Evolutionary conservation across 768 basidiomycete species (phyloP).

Genomic region (Mycena olivaceomarginata): DNA sequence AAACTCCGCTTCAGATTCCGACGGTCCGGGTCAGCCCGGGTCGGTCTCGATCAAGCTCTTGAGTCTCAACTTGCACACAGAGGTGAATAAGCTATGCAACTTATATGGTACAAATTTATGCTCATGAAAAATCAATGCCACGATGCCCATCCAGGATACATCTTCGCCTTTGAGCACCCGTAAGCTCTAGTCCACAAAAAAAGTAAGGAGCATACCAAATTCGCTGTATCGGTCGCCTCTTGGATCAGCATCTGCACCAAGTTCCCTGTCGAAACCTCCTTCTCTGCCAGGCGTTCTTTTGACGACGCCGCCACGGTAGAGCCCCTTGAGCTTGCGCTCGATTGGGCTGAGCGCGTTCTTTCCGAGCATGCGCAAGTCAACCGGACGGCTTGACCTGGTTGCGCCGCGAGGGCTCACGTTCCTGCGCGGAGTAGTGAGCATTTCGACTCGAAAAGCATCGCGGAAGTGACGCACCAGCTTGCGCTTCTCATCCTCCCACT

Average conservation of each 20-base stretch:
- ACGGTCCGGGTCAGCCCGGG: neutral
- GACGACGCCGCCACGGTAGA: slow-evolving; percentile 70
- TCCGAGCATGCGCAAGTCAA: slow-evolving; percentile 81
- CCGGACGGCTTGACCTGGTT: slow-evolving; percentile 68
- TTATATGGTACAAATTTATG: neutral
- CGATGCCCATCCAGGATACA: slow-evolving; percentile 96
- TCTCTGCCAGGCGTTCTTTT: slow-evolving; percentile 70
- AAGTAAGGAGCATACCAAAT: slow-evolving; percentile 68
- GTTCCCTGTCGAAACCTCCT: slow-evolving; percentile 84
- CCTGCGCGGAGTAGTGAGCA: slow-evolving; percentile 54
- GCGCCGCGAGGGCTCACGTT: slow-evolving; percentile 63
- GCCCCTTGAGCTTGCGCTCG: slow-evolving; percentile 87
- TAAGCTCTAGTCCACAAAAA: slow-evolving; percentile 34
- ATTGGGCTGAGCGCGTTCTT: slow-evolving; percentile 88
- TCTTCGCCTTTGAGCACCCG: slow-evolving; percentile 75
- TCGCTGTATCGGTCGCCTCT: slow-evolving; percentile 85
- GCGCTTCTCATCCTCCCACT: slow-evolving; percentile 92
- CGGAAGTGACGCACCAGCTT: slow-evolving; percentile 66
- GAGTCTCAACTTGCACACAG: too few species aligned
- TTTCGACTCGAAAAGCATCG: neutral
- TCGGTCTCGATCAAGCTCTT: too few species aligned
- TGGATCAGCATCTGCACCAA: slow-evolving; percentile 94
- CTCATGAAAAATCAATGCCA: slow-evolving; percentile 71
- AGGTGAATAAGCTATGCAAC: too few species aligned
- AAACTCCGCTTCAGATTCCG: slow-evolving; percentile 15